phyloP scores from a whole-genome alignment of 352 stramenopile genomes.

The Blastocystis sp. region DNA sequence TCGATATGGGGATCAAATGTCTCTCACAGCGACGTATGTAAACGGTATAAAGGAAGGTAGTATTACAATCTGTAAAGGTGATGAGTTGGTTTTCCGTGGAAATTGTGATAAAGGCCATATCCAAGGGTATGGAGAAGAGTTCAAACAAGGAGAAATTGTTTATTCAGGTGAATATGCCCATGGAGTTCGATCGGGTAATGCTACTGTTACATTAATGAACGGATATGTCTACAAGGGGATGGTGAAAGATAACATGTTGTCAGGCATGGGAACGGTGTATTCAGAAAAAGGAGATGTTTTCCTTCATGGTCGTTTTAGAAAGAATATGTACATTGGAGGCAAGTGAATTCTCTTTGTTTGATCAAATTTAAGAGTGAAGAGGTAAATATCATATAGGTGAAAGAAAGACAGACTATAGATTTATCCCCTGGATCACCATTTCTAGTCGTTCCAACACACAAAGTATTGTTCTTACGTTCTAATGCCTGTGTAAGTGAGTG shows the following conservation, averaged over 20 bases:
- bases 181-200: neutral
- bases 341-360: neutral
- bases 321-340: neutral
- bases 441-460: neutral
- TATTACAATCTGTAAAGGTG: neutral
- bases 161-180: neutral
- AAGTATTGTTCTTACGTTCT: constrained; percentile 57
- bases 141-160: neutral
- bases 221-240: neutral
- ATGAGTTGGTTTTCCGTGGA: neutral
- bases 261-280: neutral
- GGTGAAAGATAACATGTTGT: neutral
- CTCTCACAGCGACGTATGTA: neutral
- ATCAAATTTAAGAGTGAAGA: neutral
- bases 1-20: neutral
- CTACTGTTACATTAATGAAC: neutral
- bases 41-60: neutral
- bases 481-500: constrained; percentile 45
- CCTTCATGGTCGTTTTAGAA: neutral
- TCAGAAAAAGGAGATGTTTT: neutral
- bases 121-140: neutral
- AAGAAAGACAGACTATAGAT: neutral
- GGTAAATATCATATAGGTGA: neutral
- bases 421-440: neutral
- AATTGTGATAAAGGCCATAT: neutral